Evolutionary conservation across 2,329 filamentous ascomycete species (phyloP), one percentile per base, ranked within the genome.

Genomic region (Polychaeton citri): DNA sequence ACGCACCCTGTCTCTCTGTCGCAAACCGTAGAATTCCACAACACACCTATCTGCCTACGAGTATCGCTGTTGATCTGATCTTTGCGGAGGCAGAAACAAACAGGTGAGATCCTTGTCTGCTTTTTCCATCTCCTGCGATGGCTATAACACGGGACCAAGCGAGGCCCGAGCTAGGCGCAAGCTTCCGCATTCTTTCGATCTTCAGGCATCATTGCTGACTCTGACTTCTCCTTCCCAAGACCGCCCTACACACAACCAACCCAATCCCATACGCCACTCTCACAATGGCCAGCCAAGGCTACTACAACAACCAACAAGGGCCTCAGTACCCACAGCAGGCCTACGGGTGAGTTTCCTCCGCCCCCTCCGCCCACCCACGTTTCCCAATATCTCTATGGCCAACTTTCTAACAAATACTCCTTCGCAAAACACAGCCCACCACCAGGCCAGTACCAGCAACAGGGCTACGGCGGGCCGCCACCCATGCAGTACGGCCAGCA

Each of bases 401-500:
- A 47, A n/a, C 58, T 52, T 30, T 55, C 46, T 20, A 47, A 38
- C 34, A 42, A 42, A 51, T 47, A 33, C 38, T 35, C 43, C 42
- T 15, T 44, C 40, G 16, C 42, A 45, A 33, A 57, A 55, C 59
- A 59, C 35, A 52, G 51, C 24, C 47, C 47, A 30, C 49, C 48
- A 32, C 53, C 47, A 52, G 39, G 42, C 19, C 12, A 28, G 12
- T 46, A 38, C 21, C 48, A 38, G 19, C 50, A 47, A 28, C 40
- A 43, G 19, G 43, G 43, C 21, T 46, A 48, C 38, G 36, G 40
- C 19, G 34, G 40, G 30, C 30, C 13, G 13, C 31, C n/a, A 28
- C 40, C 61, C 50, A 65, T 63, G 61, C 57, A 66, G 50, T 68
- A 32, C 10, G 32, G 69, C 48, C 68, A 71, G 47, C 67, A 70